Evolutionary conservation across 208 protist genomes (phyloP).

Genomic region (Naegleria gruberi): DNA sequence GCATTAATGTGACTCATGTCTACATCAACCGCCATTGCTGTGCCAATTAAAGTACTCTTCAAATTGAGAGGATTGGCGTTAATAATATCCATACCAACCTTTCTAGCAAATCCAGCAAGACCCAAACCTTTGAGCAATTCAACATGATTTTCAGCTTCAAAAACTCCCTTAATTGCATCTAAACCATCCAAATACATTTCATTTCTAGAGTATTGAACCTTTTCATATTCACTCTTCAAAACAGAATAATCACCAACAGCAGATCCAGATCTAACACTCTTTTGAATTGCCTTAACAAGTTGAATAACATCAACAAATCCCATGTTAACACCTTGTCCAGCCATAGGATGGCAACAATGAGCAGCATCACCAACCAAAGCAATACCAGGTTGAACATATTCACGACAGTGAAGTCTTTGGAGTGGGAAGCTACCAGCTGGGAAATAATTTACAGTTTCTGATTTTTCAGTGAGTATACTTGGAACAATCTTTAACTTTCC

Average conservation of each 20-base stretch:
- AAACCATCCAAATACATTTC: not conserved
- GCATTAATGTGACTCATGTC: not conserved
- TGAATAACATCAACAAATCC: slow-evolving; percentile 7
- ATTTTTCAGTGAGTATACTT: not conserved
- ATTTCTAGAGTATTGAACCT: not conserved
- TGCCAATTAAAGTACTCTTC: not conserved
- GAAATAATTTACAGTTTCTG: not conserved
- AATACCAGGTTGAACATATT: not conserved
- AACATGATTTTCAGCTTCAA: not conserved
- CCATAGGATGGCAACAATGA: slow-evolving; percentile 3
- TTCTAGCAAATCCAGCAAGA: not conserved
- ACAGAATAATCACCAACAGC: not conserved
- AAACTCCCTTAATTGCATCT: not conserved
- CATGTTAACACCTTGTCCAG: slow-evolving; percentile 4
- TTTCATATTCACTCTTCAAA: not conserved
- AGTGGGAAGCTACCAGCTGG: not conserved
- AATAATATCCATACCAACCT: not conserved
- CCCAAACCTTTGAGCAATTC: not conserved
- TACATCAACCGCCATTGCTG: not conserved
- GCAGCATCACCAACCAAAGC: slow-evolving; percentile 13
- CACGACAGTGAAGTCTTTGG: not conserved
- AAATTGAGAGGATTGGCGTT: not conserved
- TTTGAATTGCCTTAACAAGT: not conserved
- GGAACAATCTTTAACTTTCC: not conserved
- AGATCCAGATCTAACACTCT: not conserved